phyloP scores from a whole-genome alignment of 2,329 filamentous ascomycete species.

The Drechslerella dactyloides region DNA sequence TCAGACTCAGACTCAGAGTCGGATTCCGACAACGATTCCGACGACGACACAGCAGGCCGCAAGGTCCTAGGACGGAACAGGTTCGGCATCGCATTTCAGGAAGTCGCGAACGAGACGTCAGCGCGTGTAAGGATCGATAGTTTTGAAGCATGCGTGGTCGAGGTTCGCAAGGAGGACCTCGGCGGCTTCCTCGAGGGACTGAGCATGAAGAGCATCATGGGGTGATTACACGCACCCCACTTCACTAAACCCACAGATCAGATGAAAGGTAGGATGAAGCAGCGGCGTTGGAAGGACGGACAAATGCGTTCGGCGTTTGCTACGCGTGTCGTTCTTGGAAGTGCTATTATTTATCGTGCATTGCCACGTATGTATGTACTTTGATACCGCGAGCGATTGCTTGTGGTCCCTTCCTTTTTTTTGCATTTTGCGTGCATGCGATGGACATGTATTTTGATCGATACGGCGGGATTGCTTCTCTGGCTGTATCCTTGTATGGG shows the following conservation, averaged over 20 bases:
- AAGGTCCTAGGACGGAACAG: constrained; percentile 80
- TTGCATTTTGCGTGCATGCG: too few species aligned
- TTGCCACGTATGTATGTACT: too few species aligned
- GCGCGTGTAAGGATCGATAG: constrained; percentile 90
- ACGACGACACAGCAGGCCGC: constrained; percentile 66
- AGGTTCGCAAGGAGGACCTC: constrained; percentile 96
- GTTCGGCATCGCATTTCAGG: constrained; percentile 94
- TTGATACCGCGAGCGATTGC: too few species aligned
- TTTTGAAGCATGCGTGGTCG: constrained; percentile 96
- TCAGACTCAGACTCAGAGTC: constrained; percentile 63
- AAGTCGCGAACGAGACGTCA: constrained; percentile 89
- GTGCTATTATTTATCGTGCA: too few species aligned
- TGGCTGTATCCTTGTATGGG: too few species aligned
- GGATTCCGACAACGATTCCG: constrained; percentile 59
- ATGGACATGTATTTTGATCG: too few species aligned
- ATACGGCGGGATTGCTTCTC: too few species aligned
- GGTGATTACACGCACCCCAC: neutral
- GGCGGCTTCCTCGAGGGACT: constrained; percentile 87
- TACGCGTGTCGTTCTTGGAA: too few species aligned
- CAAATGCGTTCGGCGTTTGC: too few species aligned
- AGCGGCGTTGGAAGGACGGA: too few species aligned
- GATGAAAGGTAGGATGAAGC: too few species aligned
- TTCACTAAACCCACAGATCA: neutral
- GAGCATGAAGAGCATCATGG: constrained; percentile 82
- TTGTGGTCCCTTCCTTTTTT: too few species aligned